Base-by-base conservation (phyloP, 1,284 basidiomycete genomes). In the Blastosporella zonata region DNA sequence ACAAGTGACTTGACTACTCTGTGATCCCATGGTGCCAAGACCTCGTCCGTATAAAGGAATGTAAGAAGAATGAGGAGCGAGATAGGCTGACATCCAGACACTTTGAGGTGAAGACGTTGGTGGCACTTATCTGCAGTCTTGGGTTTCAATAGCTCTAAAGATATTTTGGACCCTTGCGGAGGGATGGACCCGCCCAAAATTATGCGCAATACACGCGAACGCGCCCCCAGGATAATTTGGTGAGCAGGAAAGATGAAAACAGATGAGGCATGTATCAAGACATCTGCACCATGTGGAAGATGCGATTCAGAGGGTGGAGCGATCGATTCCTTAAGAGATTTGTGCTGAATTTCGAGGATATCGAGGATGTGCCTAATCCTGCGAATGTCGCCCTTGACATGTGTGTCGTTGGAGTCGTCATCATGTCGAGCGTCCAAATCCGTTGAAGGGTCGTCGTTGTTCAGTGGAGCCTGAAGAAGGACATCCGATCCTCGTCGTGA, bases 21-120 rank as follows among this genome's bases (percentile, higher is more conserved):
- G 9, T 77, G 74, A 60, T 97, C 94, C 92, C 93, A 97, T 5
- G 96, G 63, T 0, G 92, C 82, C 6, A 90, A 75, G 0, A 95
- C 65, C 22, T 86, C 79, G 64, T 98, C 95, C 2, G 90, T 81
- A 69, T 98, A 98, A 9, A 98, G 64, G 62, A 96, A 98, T 40
- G 87, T 79, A 13, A 97, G 64, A 5, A 98, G 71, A 20, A 97
- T 76, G 7, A 97, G 75, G 3, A 87, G 69, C 0, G 92, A 74
- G 2, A 93, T 69, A 0, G 86, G 72, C 37, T 80, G 77, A 55
- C 79, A 80, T 2, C 81, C 79, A 0, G 64, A 58, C 33, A 90
- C 57, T 42, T 40, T 45, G 31, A 59, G 43, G 33, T 50, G 50
- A 12, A 39, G 35, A 23, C 15, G 10, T 21, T 31, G 7, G 12